Conservation (phyloP, 495 filamentous ascomycete genomes). For the Platismatia glauca region DNA sequence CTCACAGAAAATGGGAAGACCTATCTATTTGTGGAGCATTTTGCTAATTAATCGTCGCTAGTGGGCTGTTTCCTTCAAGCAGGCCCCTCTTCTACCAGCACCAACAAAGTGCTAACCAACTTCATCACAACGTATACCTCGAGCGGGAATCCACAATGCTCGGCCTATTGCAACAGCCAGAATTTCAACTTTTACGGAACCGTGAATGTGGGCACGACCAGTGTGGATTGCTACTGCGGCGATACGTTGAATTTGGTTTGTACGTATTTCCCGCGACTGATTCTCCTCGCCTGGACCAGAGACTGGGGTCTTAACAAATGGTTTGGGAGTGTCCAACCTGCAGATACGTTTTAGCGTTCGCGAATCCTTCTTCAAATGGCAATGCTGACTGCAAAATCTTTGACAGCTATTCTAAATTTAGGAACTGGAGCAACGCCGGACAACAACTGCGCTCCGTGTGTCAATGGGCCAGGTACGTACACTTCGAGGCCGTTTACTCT, state of each 20-base stretch:
- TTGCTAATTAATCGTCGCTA: not conserved
- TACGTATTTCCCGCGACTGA: not conserved
- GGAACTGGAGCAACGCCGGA: conserved; percentile 4
- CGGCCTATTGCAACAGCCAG: conserved; percentile 4
- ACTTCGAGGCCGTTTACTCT: not conserved
- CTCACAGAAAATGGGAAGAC: not conserved
- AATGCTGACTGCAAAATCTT: not conserved
- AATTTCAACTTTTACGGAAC: conserved; percentile 13
- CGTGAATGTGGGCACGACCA: conserved; percentile 8
- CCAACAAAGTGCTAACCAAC: conserved; percentile 8
- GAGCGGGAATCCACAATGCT: conserved; percentile 2
- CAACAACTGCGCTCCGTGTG: conserved; percentile 10
- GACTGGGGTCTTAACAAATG: not conserved
- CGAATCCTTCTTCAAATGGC: not conserved
- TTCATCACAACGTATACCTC: conserved; percentile 7
- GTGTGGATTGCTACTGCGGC: conserved; percentile 11
- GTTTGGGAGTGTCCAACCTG: not conserved
- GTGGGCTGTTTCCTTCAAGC: conserved; percentile 13
- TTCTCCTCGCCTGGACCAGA: not conserved
- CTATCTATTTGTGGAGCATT: not conserved
- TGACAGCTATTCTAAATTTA: not conserved
- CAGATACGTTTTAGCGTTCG: not conserved
- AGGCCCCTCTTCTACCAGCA: conserved; percentile 3
- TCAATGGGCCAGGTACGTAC: conserved; percentile 7
- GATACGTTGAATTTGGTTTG: not conserved